Evolutionary conservation across 176 grass and related monocot genomes (phyloP).

Genomic region (Tillandsia leiboldiana): DNA sequence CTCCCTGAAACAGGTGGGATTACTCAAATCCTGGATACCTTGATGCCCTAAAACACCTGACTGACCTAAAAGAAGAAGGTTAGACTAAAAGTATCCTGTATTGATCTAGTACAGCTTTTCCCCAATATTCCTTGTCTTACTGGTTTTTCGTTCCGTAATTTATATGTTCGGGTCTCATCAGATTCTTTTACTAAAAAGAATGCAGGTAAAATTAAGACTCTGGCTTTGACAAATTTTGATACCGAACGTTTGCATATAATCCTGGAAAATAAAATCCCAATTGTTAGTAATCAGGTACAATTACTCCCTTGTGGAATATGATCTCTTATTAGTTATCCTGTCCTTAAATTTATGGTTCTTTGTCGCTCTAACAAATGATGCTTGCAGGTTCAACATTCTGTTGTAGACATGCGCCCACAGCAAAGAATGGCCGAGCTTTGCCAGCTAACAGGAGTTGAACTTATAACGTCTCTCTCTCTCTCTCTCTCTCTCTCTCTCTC

Average conservation of each 20-base stretch:
- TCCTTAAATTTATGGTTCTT: background rate
- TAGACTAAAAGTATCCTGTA: constrained; percentile 12
- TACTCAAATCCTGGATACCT: constrained; percentile 88
- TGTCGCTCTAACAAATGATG: constrained; percentile 12
- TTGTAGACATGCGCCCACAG: constrained; percentile 87
- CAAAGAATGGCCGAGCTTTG: constrained; percentile 86
- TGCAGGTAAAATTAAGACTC: constrained; percentile 72
- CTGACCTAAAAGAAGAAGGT: constrained; percentile 96
- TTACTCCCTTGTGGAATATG: background rate
- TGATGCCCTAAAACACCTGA: constrained; percentile 85
- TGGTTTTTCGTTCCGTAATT: background rate
- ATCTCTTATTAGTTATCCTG: background rate
- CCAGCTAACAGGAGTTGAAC: constrained; percentile 75
- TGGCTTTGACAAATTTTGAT: constrained; percentile 73
- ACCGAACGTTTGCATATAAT: constrained; percentile 73
- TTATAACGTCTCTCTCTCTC: constrained; percentile 57
- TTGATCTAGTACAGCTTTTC: background rate
- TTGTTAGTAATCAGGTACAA: constrained; percentile 87
- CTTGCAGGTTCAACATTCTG: constrained; percentile 85
- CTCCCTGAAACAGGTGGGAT: constrained; percentile 67
- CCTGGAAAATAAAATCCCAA: constrained; percentile 80
- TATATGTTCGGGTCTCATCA: constrained; percentile 5
- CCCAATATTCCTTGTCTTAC: background rate
- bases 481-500: constrained; percentile 16
- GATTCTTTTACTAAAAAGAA: constrained; percentile 12